phyloP scores from a whole-genome alignment of 1,284 basidiomycete species.

The Fistulinella cinereoalba region DNA sequence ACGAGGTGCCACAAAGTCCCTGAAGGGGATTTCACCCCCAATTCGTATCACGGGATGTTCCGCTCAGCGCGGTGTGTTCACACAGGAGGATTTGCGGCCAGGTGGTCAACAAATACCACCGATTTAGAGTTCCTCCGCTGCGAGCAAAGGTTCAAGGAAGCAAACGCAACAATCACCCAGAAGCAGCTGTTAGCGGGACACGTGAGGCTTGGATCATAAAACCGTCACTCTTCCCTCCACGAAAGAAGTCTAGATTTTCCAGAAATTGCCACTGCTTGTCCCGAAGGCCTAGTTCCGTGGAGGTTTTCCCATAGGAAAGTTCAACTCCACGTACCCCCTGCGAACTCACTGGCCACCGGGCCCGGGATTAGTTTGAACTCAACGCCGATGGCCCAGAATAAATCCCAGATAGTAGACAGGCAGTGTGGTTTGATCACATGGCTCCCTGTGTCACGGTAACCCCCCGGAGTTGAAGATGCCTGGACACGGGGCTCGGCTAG shows the following conservation, averaged over 20 bases:
- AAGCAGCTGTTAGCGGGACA: not conserved
- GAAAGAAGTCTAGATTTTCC: not conserved
- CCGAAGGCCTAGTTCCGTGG: not conserved
- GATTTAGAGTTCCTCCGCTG: not conserved
- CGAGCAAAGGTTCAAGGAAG: conserved; percentile 9
- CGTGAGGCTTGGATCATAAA: conserved; percentile 4
- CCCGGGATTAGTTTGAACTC: not conserved
- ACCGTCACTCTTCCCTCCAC: not conserved
- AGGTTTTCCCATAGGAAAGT: not conserved
- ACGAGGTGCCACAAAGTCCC: not conserved
- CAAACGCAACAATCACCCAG: not conserved
- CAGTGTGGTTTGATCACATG: conserved; percentile 14
- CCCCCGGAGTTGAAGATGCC: not conserved
- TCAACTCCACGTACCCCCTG: not conserved
- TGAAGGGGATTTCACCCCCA: not conserved
- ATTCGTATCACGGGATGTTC: not conserved
- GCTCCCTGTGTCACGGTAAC: conserved; percentile 5
- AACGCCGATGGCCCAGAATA: not conserved
- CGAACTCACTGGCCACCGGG: not conserved
- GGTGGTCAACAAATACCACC: conserved; percentile 11
- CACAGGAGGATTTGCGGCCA: not conserved
- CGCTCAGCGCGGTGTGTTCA: not conserved
- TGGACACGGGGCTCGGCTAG: conserved; percentile 9
- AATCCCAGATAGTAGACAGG: not conserved
- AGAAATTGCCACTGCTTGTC: not conserved